Evolutionary conservation across 164 flowering plant genomes (phyloP), one percentile per base, ranked within the genome.

Genomic region (Kalanchoe fedtschenkoi): DNA sequence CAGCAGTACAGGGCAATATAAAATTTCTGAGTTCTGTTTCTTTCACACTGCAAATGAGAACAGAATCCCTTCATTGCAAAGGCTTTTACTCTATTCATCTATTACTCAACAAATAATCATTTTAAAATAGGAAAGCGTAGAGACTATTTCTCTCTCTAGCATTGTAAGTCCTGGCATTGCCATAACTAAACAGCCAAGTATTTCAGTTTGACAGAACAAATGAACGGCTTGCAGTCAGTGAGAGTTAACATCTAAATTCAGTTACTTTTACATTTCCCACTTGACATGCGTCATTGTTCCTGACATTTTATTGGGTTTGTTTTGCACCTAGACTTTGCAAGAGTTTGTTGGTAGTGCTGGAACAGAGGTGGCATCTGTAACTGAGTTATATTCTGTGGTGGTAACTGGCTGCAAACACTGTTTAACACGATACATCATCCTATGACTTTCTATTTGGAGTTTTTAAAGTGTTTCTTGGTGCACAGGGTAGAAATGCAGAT

Each of bases 401-500:
- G 99, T 95, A 91, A 72, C 77, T 46, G 43, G 24, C 68, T 43
- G 15, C 4, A 42, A 33, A 13, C 32, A 69, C 53, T 47, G 26
- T 61, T 56, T 1, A 69, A 59, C 30, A 39, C 51, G 43, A n/a
- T 44, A 15, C 56, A 51, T 32, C 32, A 6, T 5, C 42, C 17
- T 5, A 10, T 62, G n/a, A 4, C 6, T 2, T 22, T 42, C 16
- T 42, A 7, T 39, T 60, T 26, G 6, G 29, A 10, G 33, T 58
- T 15, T 57, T 65, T 41, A 47, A 62, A 63, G 61, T 17, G 39
- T 68, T 69, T 29, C 24, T 46, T 69, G 66, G 51, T 68, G 47
- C 62, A 72, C 88, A 93, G 99, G 99, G 99, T 66, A 85, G 85
- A 76, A 93, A 87, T 78, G 99, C 99, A 35, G 99, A 93, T 83